phyloP scores from a whole-genome alignment of 768 basidiomycete genomes.

The Hygrocybe coccinea region DNA sequence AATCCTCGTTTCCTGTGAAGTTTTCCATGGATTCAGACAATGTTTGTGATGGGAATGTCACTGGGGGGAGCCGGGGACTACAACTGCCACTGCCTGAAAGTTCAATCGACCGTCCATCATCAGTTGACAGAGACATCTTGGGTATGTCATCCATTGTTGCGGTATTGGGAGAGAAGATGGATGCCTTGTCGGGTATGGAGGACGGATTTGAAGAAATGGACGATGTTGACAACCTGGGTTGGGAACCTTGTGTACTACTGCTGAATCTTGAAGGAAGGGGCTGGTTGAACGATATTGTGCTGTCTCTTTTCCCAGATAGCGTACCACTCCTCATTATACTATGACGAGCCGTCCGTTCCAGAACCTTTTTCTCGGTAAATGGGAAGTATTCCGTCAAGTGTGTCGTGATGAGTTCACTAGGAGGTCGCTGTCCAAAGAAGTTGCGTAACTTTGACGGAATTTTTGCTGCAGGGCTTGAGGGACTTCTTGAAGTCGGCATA shows the following conservation, averaged over 20 bases:
- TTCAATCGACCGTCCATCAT: conserved; percentile 63
- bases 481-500: conserved; percentile 21
- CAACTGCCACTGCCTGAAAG: conserved; percentile 24
- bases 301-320: conserved; percentile 32
- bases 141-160: conserved; percentile 50
- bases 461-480: conserved; percentile 39
- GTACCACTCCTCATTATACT: conserved; percentile 68
- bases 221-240: conserved; percentile 38
- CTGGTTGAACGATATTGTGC: conserved; percentile 46
- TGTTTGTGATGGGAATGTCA: conserved; percentile 72
- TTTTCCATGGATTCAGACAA: conserved; percentile 74
- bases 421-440: conserved; percentile 97
- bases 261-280: conserved; percentile 55
- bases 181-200: conserved; percentile 36
- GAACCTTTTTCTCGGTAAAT: conserved; percentile 81
- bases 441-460: conserved; percentile 76
- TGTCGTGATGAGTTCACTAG: conserved; percentile 92
- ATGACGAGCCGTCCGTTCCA: conserved; percentile 83
- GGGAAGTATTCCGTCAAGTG: conserved; percentile 97
- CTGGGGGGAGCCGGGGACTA: conserved; percentile 68
- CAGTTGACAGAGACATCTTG: conserved; percentile 68
- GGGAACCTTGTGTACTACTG: conserved; percentile 53
- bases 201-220: conserved; percentile 44
- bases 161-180: conserved; percentile 17
- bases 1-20: conserved; percentile 34